A percentile compares a stretch with the other conserved stretches of the same genome.
Conservation (phyloP, 495 filamentous ascomycete genomes). For the Daldinia caldariorum region DNA sequence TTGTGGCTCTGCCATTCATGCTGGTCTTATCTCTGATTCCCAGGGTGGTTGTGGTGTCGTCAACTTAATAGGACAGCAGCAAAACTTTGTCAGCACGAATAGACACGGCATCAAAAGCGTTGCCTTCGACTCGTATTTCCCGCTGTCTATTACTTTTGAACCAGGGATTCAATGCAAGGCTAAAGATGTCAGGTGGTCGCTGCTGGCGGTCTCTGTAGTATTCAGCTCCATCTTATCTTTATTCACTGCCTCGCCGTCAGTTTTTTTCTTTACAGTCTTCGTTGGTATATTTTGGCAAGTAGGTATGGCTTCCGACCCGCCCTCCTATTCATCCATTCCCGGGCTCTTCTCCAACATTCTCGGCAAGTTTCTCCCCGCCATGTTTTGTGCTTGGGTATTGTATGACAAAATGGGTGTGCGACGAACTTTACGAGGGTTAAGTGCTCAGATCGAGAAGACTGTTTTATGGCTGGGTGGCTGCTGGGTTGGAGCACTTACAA, state of each 20-base stretch:
- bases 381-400: slow-evolving; percentile 77
- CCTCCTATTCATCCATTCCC: slow-evolving; percentile 60
- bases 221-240: slow-evolving; percentile 74
- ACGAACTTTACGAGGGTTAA: slow-evolving; percentile 63
- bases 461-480: slow-evolving; percentile 76
- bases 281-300: slow-evolving; percentile 80
- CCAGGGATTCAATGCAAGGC: slow-evolving; percentile 61
- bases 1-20: slow-evolving; percentile 82
- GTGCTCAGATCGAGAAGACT: slow-evolving; percentile 75
- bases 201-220: slow-evolving; percentile 75
- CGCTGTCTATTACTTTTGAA: slow-evolving; percentile 75
- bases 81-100: slow-evolving; percentile 67
- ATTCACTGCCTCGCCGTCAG: slow-evolving; percentile 70
- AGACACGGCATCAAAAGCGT: slow-evolving; percentile 73
- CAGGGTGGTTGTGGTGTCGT: slow-evolving; percentile 81
- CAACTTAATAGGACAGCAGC: slow-evolving; percentile 71
- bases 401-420: slow-evolving; percentile 72
- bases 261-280: slow-evolving; percentile 79
- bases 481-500: slow-evolving; percentile 83
- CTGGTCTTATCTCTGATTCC: slow-evolving; percentile 72
- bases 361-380: slow-evolving; percentile 78
- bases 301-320: slow-evolving; percentile 80
- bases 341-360: slow-evolving; percentile 73
- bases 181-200: slow-evolving; percentile 74
- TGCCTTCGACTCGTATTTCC: slow-evolving; percentile 79